Evolutionary conservation across 1,284 basidiomycete species (phyloP), one percentile per base, ranked within the genome.

Genomic region (Leucoagaricus sp.): DNA sequence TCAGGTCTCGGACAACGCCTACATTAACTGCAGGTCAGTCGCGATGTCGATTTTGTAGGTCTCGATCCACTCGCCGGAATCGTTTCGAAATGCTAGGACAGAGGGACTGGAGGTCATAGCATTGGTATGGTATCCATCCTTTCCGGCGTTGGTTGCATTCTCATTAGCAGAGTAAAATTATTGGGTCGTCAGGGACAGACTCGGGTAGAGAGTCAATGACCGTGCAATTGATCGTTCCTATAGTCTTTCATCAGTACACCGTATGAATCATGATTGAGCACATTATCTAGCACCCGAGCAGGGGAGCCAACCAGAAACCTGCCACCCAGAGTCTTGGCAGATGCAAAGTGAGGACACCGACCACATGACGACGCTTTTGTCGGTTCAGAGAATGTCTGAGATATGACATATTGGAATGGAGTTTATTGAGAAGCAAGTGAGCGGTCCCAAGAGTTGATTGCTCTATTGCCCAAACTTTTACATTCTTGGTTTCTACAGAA

Each of bases 71-170:
- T 64, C 69, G 13, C 85, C 86, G 3, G 65, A 60, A 63, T 89
- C 86, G 60, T 81, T 73, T 15, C 85, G 80, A 52, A 88, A 78
- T 40, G 87, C 65, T n/a, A 77, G 68, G 28, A 89, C 76, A 23
- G 71, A 69, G 0, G 87, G 85, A 7, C 85, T 84, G 65, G 82
- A 88, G 25, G 87, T 74, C 84, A 89, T 88, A 26, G 85, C 77
- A 62, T 89, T 82, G 8, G 84, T 74, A 68, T 89, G 88, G 67
- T 80, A 86, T 0, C 84, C 82, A 9, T 71, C 76, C 25, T 75
- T 74, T 1, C 72, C 71, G 61, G 75, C 73, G 0, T 72, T 71
- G 59, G 81, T 75, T 36, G 68, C 72, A n/a, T 72, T 74, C 65
- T 89, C 86, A 9, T 79, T 66, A 2, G 67, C 10, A 1, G 15